phyloP scores from a whole-genome alignment of 2,329 filamentous ascomycete genomes.

The Ophiocordyceps sinensis region DNA sequence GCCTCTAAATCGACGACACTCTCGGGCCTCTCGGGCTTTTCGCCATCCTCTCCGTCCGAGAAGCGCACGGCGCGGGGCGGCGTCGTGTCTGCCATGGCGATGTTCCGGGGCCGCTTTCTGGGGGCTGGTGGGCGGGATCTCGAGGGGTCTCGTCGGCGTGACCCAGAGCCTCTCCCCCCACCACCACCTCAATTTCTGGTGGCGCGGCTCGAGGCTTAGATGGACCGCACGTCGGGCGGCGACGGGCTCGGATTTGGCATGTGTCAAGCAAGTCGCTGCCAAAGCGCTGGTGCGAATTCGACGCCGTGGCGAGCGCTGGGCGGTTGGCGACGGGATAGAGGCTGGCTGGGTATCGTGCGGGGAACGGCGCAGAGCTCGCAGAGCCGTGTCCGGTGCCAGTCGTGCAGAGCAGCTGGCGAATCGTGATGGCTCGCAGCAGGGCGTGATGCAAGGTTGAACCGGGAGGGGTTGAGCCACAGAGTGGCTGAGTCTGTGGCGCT shows the following conservation, averaged over 20 bases:
- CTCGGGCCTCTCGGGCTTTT: conserved; percentile 26
- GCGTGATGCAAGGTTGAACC: neutral
- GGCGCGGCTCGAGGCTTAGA: neutral
- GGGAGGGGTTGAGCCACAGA: too few relatives aligned
- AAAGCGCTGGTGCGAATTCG: neutral
- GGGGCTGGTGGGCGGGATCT: neutral
- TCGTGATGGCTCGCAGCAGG: neutral
- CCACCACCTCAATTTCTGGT: neutral
- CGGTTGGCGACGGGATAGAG: neutral
- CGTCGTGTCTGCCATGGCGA: conserved; percentile 24
- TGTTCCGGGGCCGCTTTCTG: neutral
- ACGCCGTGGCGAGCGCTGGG: neutral
- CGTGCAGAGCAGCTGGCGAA: neutral
- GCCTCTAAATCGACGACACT: conserved; percentile 11
- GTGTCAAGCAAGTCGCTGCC: neutral
- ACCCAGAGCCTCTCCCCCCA: neutral
- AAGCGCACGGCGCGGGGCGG: conserved; percentile 44
- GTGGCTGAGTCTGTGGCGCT: too few relatives aligned
- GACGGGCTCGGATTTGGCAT: neutral
- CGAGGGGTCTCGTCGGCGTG: neutral
- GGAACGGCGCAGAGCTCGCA: neutral
- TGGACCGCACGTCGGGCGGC: neutral
- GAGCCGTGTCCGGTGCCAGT: neutral
- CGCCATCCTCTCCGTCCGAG: conserved; percentile 31
- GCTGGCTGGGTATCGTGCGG: neutral